Conservation (phyloP, 768 basidiomycete genomes). For the Leccinum longicurvipes region DNA sequence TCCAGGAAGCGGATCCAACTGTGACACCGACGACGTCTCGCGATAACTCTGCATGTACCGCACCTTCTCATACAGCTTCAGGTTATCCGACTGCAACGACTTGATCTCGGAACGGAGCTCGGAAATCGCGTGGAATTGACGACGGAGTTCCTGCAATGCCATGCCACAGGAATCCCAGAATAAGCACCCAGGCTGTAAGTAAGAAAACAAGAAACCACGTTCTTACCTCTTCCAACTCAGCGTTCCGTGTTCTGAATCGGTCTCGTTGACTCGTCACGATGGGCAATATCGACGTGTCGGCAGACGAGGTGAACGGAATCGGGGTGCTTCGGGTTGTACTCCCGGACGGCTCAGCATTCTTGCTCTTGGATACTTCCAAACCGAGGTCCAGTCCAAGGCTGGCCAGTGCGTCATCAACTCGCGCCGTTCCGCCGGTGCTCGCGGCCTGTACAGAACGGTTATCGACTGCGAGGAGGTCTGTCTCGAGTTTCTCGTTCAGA, state of each 20-base stretch:
- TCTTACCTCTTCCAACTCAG: conserved; percentile 89
- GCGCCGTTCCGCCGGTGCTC: conserved; percentile 24
- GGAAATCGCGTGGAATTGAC: conserved; percentile 91
- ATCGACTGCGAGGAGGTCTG: conserved; percentile 82
- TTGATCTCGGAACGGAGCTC: conserved; percentile 93
- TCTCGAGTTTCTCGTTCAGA: conserved; percentile 90
- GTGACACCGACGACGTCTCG: conserved; percentile 64
- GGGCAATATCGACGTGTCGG: conserved; percentile 94
- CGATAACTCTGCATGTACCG: conserved; percentile 98
- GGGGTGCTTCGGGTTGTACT: conserved; percentile 49
- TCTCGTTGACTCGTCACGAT: conserved; percentile 98
- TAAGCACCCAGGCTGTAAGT: background rate
- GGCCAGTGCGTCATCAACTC: conserved; percentile 58
- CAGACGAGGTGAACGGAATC: conserved; percentile 67
- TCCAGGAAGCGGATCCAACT: conserved; percentile 66
- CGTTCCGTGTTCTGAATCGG: conserved; percentile 95
- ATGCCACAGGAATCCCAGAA: background rate
- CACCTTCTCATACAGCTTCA: conserved; percentile 98
- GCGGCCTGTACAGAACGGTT: conserved; percentile 31
- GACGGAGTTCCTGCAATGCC: conserved; percentile 76
- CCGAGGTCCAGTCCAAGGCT: conserved; percentile 62
- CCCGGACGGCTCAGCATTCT: conserved; percentile 18
- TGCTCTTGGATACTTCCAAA: conserved; percentile 11
- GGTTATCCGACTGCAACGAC: conserved; percentile 88
- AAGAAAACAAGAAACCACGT: background rate